Evolutionary conservation across 768 basidiomycete genomes (phyloP), one percentile per base, ranked within the genome.

Genomic region (Lentinula lateritia): DNA sequence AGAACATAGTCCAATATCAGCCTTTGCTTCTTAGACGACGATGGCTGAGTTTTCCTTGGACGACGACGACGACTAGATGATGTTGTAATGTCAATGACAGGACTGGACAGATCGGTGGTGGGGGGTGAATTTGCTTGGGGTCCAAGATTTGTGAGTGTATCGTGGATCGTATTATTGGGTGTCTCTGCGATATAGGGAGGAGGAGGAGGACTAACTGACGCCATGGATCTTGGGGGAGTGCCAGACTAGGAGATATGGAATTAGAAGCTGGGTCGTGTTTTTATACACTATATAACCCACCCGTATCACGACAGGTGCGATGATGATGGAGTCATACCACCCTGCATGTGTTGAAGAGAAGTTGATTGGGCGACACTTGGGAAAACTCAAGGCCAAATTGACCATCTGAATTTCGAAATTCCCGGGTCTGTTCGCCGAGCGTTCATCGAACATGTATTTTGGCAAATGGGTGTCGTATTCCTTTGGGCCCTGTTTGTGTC

Each of bases 321-420:
- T 32, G 39, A 63, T 43, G 46, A 57, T 58, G n/a, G 23, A 53
- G 64, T 92, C 89, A 65, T 91, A 91, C 82, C 84, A 90, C 3
- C 89, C 90, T 20, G 70, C 69, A 46, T 68, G 71, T n/a, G 78
- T 73, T 36, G 70, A 70, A 7, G 71, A 65, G 8, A 64, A 45
- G 63, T 80, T 79, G 15, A 80, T 59, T 2, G 88, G 82, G 46
- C 73, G 78, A 67, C 84, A 86, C 39, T 71, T 71, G 8, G 64
- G 66, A 64, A 82, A 89, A 20, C 72, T 74, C 58, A 75, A 69
- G 9, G 89, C 84, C 20, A 80, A 72, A 48, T 81, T 68, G 5
- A 74, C 73, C 34, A 86, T 76, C 52, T 78, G 73, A 66, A 67
- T 73, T 63, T 45, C 64, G 61, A 61, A 66, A 50, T 72, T 75